Evolutionary conservation across 2,329 filamentous ascomycete species (phyloP), one percentile per base, ranked within the genome.

Genomic region (Cladosporium sp.): DNA sequence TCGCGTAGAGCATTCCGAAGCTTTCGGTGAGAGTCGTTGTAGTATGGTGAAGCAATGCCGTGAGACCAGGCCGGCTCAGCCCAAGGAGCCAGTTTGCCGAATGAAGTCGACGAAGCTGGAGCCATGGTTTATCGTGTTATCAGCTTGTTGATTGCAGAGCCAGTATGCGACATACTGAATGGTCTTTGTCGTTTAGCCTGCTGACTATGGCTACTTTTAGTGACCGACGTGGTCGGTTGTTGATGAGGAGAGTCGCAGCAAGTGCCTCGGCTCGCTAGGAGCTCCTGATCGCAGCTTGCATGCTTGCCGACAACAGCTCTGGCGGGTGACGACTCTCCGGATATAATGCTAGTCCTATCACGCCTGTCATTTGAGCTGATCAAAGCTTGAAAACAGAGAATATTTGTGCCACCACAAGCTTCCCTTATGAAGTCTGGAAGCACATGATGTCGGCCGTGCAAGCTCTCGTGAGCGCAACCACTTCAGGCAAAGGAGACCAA

Each of bases 11-110:
- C 73, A 35, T 78, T 72, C 48, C 81, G 80, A 1, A 86, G 72
- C n/a, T 67, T 70, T 32, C 77, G 75, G 63, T 87, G 84, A 2
- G 78, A 78, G 11, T 77, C 73, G 28, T 76, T 83, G 72, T 87
- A 86, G 68, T 85, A 85, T 0, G 82, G 80, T 45, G 77, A 77
- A 8, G 72, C 70, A 53, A 80, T 73, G 28, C 71, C 69, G 56
- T 70, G 69, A 57, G 67, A 71, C 72, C 72, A 75, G n/a, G 72
- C 68, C 6, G 74, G 74, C 53, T 76, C 74, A 46, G 64, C 66
- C 73, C 74, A 76, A 3, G 74, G 73, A 9, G 61, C 60, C 11
- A 63, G 55, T 28, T 61, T 58, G 43, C 50, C 50, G 43, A 53
- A 53, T n/a, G 43, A 40, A 16, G 35, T 8, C 9, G 46, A 9